Base-by-base conservation (phyloP, 257 asterid genomes). In the Solanum tarapatanum region DNA sequence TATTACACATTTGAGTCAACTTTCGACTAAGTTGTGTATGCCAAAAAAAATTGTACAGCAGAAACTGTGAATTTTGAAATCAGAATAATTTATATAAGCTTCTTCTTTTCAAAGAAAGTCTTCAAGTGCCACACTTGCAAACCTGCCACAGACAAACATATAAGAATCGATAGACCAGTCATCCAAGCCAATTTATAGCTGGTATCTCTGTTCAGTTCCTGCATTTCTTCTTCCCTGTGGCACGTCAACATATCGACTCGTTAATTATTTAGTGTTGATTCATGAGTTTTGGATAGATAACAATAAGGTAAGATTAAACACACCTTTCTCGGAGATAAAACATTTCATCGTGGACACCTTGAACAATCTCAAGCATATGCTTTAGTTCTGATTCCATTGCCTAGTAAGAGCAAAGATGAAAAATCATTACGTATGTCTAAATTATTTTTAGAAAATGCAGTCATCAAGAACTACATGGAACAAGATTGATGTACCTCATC, bases 221-320 rank as follows among this genome's bases (percentile, higher is more conserved):
- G 98, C 98, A 96, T 94, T 90, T 96, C 98, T 86, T 89, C 91
- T 89, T 94, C 98, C 93, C 98, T 94, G 94, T 21, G 68, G 60
- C 39, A 83, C 28, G 43, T 84, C 86, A 37, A 37, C 58, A 10
- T 8, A 9, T 24, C 3, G 39, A 45, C 41, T 80, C 60, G 13
- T 17, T 80, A 28, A 28, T 28, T 26, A 80, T 28, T 55, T 19
- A 28, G 28, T 23, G 8, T 8, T 17, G 19, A 48, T 45, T 48
- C 69, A 48, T 3, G 85, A 80, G 84, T 7, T 19, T 45, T 9
- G 11, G 41, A 80, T 80, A 48, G 17, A 45, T 9, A 28, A 84
- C 41, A 17, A 1, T 16, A 2, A 45, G 9, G 13, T 79, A 26
- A 79, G 37, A 17, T 45, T 9, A 11, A 72, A 86, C 88, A 83